Evolutionary conservation across 202 grass and related monocot genomes (phyloP).

Genomic region (Zizania palustris): DNA sequence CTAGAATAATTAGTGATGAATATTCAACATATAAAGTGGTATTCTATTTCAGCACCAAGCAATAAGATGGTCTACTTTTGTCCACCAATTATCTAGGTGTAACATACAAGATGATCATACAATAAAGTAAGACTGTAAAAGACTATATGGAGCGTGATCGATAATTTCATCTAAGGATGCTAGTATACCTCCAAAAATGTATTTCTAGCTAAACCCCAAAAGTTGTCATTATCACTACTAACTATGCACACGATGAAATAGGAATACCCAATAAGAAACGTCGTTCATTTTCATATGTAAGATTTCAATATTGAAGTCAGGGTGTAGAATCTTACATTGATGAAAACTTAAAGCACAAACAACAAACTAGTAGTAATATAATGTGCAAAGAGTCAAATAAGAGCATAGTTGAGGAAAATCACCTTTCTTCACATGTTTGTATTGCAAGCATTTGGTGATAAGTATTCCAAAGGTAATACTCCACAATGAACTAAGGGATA

Average conservation of each 20-base stretch:
- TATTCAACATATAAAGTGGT: conserved; percentile 23
- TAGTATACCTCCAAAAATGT: conserved; percentile 74
- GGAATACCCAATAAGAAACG: conserved; percentile 16
- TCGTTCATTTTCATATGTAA: conserved; percentile 13
- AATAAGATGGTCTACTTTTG: neutral
- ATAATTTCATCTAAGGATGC: conserved; percentile 20
- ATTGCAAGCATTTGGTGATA: conserved; percentile 55
- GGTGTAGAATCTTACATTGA: neutral
- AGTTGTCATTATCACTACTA: conserved; percentile 68
- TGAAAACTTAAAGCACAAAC: conserved; percentile 4
- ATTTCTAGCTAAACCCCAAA: conserved; percentile 79
- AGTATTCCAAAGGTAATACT: conserved; percentile 54
- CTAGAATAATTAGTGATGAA: conserved; percentile 24
- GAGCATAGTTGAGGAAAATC: neutral
- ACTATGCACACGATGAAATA: conserved; percentile 52
- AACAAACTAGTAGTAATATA: neutral
- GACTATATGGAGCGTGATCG: neutral
- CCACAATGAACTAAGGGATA: conserved; percentile 56
- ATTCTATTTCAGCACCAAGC: conserved; percentile 4
- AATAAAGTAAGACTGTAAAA: neutral
- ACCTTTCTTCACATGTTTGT: conserved; percentile 85
- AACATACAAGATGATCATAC: neutral
- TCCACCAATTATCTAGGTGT: neutral
- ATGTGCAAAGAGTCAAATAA: conserved; percentile 17
- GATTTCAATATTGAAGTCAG: neutral